A percentile compares a stretch with the other conserved stretches of the same genome.
phyloP scores from a whole-genome alignment of 2,329 filamentous ascomycete species.

The Fusarium xyrophilum region DNA sequence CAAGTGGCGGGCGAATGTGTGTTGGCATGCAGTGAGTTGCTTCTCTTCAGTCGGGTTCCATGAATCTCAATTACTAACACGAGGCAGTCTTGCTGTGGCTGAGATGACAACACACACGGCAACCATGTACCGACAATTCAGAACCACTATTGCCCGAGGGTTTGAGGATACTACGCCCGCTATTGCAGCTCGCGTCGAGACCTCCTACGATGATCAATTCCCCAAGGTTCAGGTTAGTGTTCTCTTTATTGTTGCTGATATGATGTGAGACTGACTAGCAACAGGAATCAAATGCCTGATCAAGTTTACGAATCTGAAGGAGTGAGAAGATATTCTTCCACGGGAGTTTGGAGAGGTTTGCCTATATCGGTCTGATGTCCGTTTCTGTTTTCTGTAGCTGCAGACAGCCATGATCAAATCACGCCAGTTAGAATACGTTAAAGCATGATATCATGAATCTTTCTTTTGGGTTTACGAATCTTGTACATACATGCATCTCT shows the following conservation, averaged over 20 bases:
- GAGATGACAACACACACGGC: slow-evolving; percentile 35
- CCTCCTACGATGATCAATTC: slow-evolving; percentile 35
- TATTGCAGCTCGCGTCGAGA: slow-evolving; percentile 34
- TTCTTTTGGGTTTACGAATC: too few species aligned
- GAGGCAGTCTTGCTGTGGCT: slow-evolving; percentile 27
- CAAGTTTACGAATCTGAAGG: slow-evolving; percentile 17
- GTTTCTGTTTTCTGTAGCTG: background rate
- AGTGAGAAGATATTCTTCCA: background rate
- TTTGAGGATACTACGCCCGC: slow-evolving; percentile 22
- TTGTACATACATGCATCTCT: accelerated
- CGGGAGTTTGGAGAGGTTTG: background rate
- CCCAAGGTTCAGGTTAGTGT: slow-evolving; percentile 13
- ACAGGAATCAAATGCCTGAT: slow-evolving; percentile 33
- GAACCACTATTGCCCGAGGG: slow-evolving; percentile 18
- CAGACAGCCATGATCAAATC: background rate
- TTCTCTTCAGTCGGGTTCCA: accelerated
- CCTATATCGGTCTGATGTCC: background rate
- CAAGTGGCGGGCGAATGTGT: slow-evolving; percentile 37
- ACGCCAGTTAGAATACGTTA: accelerated
- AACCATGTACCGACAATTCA: slow-evolving; percentile 28
- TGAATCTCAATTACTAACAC: background rate
- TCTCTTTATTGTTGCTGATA: accelerated
- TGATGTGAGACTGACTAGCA: accelerated
- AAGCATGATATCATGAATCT: too few species aligned
- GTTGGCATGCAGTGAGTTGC: slow-evolving; percentile 38